phyloP scores from a whole-genome alignment of 441 rosid genomes.

The Macaranga tanarius region DNA sequence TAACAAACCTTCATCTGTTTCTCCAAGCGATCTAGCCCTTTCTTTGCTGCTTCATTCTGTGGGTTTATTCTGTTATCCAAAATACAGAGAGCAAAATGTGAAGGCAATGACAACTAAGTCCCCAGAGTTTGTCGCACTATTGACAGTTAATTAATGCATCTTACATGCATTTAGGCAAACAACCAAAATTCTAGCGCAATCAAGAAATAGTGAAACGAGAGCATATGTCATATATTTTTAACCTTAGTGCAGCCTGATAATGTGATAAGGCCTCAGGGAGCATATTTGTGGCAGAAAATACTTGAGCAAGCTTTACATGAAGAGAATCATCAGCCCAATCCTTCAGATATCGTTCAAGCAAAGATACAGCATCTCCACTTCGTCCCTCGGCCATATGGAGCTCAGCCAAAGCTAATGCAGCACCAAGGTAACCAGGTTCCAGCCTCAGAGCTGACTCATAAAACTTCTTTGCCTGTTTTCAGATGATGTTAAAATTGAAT shows the following conservation, averaged over 20 bases:
- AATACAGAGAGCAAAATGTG: conserved; percentile 9
- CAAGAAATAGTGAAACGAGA: conserved; percentile 13
- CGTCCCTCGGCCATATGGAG: conserved; percentile 90
- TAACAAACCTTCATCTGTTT: conserved; percentile 89
- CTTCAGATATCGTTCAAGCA: conserved; percentile 90
- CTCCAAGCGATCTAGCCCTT: conserved; percentile 92
- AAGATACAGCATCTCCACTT: conserved; percentile 85
- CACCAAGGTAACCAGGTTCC: conserved; percentile 95
- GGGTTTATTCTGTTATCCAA: conserved; percentile 68
- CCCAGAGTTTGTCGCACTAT: not conserved
- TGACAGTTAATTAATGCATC: not conserved
- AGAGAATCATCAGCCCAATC: conserved; percentile 99
- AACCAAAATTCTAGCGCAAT: not conserved
- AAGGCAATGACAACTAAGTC: conserved; percentile 8
- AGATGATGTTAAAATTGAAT: conserved; percentile 13
- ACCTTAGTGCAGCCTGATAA: conserved; percentile 93
- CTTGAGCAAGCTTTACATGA: conserved; percentile 97
- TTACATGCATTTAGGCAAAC: not conserved
- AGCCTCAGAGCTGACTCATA: conserved; percentile 93
- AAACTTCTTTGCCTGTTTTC: conserved; percentile 83
- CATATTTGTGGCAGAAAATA: conserved; percentile 82
- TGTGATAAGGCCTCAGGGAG: conserved; percentile 84
- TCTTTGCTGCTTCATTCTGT: conserved; percentile 92
- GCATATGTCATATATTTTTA: conserved; percentile 7
- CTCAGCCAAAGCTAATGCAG: conserved; percentile 95